These are phyloP conservation scores for Aspergillus flavus DNA, from an alignment of 2,329 filamentous ascomycete genomes.

Conservation along the genomic window DNA sequence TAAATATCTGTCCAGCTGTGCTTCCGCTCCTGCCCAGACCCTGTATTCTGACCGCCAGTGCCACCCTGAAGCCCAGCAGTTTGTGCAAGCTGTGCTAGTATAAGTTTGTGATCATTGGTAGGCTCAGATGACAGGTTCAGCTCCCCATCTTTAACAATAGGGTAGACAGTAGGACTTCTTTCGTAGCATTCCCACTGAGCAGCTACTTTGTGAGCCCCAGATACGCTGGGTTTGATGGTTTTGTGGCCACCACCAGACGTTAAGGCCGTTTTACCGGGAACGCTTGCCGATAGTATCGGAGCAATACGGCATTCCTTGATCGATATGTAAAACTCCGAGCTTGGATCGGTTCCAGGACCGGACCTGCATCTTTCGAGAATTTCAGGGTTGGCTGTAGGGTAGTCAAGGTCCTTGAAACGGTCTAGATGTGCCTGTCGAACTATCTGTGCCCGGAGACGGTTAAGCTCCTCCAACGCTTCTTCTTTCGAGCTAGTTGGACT, in stretches of 20 bases:
- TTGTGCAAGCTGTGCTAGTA: slow-evolving; percentile 4
- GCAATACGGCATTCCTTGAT: slow-evolving; percentile 16
- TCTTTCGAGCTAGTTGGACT: not conserved
- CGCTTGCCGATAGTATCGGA: not conserved
- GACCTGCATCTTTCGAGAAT: slow-evolving; percentile 26
- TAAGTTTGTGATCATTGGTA: slow-evolving; percentile 12
- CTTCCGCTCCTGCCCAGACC: not conserved
- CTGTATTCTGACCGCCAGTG: not conserved
- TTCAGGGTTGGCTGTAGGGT: slow-evolving; percentile 21
- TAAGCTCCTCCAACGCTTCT: slow-evolving; percentile 25
- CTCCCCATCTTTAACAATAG: slow-evolving; percentile 16
- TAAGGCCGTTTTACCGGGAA: not conserved
- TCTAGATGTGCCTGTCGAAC: slow-evolving; percentile 19
- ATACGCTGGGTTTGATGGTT: not conserved
- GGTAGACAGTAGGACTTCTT: slow-evolving; percentile 18
- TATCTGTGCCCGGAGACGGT: slow-evolving; percentile 22
- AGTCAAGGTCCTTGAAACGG: slow-evolving; percentile 11
- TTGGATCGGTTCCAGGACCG: slow-evolving; percentile 30
- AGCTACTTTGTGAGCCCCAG: not conserved
- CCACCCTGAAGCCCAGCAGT: not conserved
- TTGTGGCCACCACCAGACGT: not conserved
- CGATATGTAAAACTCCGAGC: slow-evolving; percentile 22
- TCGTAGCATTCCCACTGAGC: slow-evolving; percentile 19
- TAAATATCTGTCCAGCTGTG: slow-evolving; percentile 17
- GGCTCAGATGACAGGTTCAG: slow-evolving; percentile 16